A percentile compares a stretch with the other conserved stretches of the same genome.
Conservation (phyloP, 495 filamentous ascomycete genomes). For the Glonium stellatum region DNA sequence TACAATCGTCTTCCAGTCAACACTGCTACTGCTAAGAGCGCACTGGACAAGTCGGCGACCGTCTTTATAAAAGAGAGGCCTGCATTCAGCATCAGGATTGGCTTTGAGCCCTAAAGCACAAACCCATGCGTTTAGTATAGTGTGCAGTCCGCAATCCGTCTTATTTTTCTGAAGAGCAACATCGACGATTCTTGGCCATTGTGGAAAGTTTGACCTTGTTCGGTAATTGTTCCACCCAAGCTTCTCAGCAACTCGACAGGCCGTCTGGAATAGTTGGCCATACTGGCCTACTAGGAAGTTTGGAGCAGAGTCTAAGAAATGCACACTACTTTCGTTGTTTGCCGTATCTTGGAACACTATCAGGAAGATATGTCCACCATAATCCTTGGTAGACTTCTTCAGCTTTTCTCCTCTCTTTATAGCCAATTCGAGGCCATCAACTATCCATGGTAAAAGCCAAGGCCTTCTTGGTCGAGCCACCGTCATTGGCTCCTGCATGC, state of each 20-base stretch:
- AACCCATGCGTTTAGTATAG: constrained; percentile 17
- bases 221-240: background rate
- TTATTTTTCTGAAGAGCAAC: background rate
- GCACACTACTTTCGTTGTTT: background rate
- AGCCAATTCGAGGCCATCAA: background rate
- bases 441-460: constrained; percentile 5
- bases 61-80: background rate
- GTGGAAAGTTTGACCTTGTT: background rate
- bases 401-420: background rate
- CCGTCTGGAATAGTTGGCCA: background rate
- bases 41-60: constrained; percentile 1
- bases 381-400: background rate
- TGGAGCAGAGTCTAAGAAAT: background rate
- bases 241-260: background rate
- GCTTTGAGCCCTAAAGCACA: constrained; percentile 13
- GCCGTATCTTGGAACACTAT: background rate
- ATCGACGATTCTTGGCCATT: background rate
- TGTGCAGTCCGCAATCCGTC: background rate
- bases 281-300: background rate
- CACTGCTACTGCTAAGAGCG: constrained; percentile 3
- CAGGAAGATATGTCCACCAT: background rate
- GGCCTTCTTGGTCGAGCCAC: constrained; percentile 7
- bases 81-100: constrained; percentile 2
- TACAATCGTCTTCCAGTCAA: constrained; percentile 10
- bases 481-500: background rate